Percentiles rank a stretch among this genome's conserved stretches.
These are phyloP conservation scores for Cercospora sojina DNA, from an alignment of 2,329 filamentous ascomycete species.

Conservation along the genomic window DNA sequence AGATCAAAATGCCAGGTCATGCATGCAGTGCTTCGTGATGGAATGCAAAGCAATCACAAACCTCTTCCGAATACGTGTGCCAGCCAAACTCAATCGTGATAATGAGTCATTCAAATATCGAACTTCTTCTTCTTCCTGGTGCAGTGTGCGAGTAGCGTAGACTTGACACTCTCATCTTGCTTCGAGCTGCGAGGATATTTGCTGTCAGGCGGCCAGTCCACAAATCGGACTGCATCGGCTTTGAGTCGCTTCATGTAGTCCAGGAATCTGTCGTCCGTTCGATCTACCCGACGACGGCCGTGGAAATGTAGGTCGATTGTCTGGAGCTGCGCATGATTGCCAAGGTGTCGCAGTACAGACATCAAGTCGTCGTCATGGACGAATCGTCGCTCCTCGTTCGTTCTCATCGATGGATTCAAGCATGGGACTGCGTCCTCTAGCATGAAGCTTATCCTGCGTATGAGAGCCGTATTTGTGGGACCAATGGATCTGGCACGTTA, in stretches of 20 bases:
- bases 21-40: background rate
- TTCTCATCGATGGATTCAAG: constrained; percentile 41
- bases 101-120: constrained; percentile 19
- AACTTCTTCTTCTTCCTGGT: constrained; percentile 30
- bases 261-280: constrained; percentile 45
- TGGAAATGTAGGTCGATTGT: constrained; percentile 45
- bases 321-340: constrained; percentile 43
- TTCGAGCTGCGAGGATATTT: constrained; percentile 35
- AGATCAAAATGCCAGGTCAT: background rate
- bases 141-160: constrained; percentile 32
- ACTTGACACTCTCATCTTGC: constrained; percentile 37
- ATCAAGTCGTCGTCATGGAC: constrained; percentile 50
- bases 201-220: constrained; percentile 32
- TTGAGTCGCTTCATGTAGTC: constrained; percentile 47
- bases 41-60: background rate
- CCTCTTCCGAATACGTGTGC: background rate
- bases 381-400: constrained; percentile 49
- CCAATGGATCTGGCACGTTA: constrained; percentile 42
- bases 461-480: constrained; percentile 46
- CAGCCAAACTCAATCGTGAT: constrained; percentile 3
- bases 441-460: constrained; percentile 47
- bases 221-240: constrained; percentile 43
- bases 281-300: constrained; percentile 40
- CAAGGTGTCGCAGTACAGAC: constrained; percentile 47
- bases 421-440: constrained; percentile 49